Percentiles rank a stretch among this genome's conserved stretches.
Evolutionary conservation across 257 asterid genomes (phyloP).

Genomic region (Nemophila menziesii): DNA sequence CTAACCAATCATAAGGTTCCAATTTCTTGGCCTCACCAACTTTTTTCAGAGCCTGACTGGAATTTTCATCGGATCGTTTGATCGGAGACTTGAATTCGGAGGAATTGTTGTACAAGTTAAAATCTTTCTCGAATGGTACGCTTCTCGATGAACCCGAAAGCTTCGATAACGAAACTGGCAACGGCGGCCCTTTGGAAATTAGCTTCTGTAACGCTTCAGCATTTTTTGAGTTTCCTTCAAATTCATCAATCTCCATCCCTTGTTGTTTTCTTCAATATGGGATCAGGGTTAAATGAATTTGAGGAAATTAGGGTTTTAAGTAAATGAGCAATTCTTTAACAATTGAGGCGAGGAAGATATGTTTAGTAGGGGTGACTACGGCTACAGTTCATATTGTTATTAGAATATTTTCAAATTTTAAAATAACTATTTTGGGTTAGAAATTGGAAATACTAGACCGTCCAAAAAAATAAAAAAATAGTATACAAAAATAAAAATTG

Average conservation of each 20-base stretch:
- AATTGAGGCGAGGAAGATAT: no score
- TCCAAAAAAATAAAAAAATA: no score
- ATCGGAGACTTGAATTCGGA: slow-evolving; percentile 55
- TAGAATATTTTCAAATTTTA: no score
- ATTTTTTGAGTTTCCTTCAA: slow-evolving; percentile 28
- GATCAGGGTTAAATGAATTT: no score
- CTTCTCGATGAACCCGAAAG: slow-evolving; percentile 72
- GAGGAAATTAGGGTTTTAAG: no score
- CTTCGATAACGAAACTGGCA: slow-evolving; percentile 48
- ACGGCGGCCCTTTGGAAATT: slow-evolving; percentile 31
- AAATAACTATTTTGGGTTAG: no score
- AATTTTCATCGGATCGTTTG: slow-evolving; percentile 34
- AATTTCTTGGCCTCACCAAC: neutral
- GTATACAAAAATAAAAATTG: no score
- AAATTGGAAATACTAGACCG: no score
- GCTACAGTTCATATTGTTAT: no score
- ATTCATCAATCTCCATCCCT: slow-evolving; percentile 52
- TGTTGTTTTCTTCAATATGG: no score
- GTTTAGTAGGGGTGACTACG: no score
- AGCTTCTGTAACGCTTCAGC: slow-evolving; percentile 31
- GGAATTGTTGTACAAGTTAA: slow-evolving; percentile 77
- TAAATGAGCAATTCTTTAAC: no score
- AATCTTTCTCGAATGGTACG: slow-evolving; percentile 66
- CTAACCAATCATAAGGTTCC: slow-evolving; percentile 59
- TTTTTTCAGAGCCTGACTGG: slow-evolving; percentile 30